Evolutionary conservation across 129 eudicot species (phyloP).

Genomic region (Helianthus tuberosus): DNA sequence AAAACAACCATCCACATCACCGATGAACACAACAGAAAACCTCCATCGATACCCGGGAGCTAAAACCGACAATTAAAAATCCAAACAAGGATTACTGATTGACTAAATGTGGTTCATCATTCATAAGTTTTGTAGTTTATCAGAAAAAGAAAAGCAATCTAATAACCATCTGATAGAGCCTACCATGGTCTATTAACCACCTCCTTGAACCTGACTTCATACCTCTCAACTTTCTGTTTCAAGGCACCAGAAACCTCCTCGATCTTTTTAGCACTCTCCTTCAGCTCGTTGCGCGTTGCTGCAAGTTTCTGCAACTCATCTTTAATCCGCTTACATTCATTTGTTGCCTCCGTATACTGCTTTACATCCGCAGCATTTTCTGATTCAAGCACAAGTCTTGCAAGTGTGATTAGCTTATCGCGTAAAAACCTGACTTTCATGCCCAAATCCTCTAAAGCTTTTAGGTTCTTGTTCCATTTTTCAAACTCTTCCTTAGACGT

Average conservation of each 20-base stretch:
- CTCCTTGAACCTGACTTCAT: slow-evolving; percentile 53
- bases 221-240: slow-evolving; percentile 40
- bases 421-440: slow-evolving; percentile 73
- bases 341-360: slow-evolving; percentile 45
- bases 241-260: slow-evolving; percentile 41
- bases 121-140: no score
- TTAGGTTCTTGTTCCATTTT: slow-evolving; percentile 60
- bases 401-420: slow-evolving; percentile 44
- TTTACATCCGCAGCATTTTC: slow-evolving; percentile 27
- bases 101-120: no score
- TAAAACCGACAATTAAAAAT: no score
- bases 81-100: background rate
- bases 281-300: slow-evolving; percentile 50
- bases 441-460: slow-evolving; percentile 64
- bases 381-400: slow-evolving; percentile 41
- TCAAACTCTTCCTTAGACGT: slow-evolving; percentile 54
- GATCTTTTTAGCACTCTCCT: slow-evolving; percentile 35
- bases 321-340: slow-evolving; percentile 25
- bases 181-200: slow-evolving; percentile 66
- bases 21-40: no score
- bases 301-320: slow-evolving; percentile 41
- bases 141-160: no score
- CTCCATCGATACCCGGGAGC: no score
- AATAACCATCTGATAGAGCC: background rate
- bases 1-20: no score